Evolutionary conservation across 2,329 filamentous ascomycete species (phyloP), one percentile per base, ranked within the genome.

Genomic region (Rhinocladiella similis): DNA sequence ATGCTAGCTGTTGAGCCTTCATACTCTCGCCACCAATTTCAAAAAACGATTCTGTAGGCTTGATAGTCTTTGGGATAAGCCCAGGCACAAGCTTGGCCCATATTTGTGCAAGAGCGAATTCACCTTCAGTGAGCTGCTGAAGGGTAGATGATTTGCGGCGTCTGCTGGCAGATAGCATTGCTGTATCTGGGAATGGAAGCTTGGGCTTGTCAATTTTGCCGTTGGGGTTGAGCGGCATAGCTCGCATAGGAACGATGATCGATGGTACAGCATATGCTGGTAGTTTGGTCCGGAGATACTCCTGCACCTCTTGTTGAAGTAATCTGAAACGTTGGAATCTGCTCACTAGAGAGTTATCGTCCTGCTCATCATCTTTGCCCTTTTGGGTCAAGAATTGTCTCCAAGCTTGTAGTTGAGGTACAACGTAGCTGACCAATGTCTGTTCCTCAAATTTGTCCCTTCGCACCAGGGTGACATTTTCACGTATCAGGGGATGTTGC

Each of bases 401-500:
- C 90, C 91, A 96, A 63, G 87, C 82, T 61, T 81, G 81, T 72
- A 85, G 80, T 65, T 96, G 89, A 9, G 92, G 91, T 2, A 97
- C 91, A 58, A 96, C 84, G 72, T 97, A 97, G 70, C 87, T 96
- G 65, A 96, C 90, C 18, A 97, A 78, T 0, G 83, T 93, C 14
- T 85, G 88, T 71, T 97, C 93, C 71, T 96, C 90, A 69, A 91
- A 84, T 66, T 87, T 86, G 73, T 96, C 87, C 73, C 90, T 84
- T 71, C 90, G 84, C 3, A 97, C 84, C 2, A 97, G 76, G 0
- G 93, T 97, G 64, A 90, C 86, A 72, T 89, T 91, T 63, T 97
- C 93, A 39, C 90, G 82, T 20, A 97, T 83, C 20, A 95, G 75
- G 1, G 83, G 85, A 73, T 90, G 84, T 43, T 85, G 82, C 52